Evolutionary conservation across 2,329 filamentous ascomycete genomes (phyloP).

Genomic region (Trichocomaceae sp.): DNA sequence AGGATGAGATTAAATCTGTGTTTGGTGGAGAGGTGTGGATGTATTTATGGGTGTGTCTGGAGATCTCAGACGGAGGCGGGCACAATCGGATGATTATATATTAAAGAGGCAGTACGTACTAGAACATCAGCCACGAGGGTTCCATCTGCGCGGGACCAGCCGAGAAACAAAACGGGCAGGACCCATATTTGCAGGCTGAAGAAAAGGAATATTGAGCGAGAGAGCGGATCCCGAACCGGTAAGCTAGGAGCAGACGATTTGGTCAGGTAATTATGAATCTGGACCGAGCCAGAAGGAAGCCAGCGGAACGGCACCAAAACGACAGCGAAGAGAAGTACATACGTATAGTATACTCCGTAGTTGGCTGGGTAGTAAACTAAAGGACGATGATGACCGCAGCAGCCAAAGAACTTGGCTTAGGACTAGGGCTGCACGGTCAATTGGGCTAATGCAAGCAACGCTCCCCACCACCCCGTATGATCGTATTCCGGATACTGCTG

Average conservation of each 20-base stretch:
- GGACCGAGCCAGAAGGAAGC: not conserved
- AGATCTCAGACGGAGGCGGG: constrained; percentile 1
- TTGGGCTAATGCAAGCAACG: constrained; percentile 9
- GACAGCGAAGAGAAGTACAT: not conserved
- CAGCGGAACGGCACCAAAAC: not conserved
- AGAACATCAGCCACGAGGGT: constrained; percentile 10
- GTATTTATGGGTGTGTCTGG: constrained; percentile 4
- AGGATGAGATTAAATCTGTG: not conserved
- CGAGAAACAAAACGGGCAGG: constrained; percentile 8
- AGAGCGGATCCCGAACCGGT: not conserved
- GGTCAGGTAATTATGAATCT: not conserved
- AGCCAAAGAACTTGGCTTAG: constrained; percentile 9
- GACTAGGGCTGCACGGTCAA: constrained; percentile 5
- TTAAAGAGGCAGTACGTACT: not conserved
- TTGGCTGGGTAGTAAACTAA: no score
- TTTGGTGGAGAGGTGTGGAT: not conserved
- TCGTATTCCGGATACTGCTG: no score
- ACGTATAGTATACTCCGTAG: no score
- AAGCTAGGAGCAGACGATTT: not conserved
- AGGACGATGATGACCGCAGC: constrained; percentile 3
- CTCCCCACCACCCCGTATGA: not conserved
- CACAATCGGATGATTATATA: constrained; percentile 9
- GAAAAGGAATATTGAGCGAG: constrained; percentile 4
- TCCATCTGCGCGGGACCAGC: constrained; percentile 12
- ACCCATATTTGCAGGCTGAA: constrained; percentile 1